phyloP scores from a whole-genome alignment of 2,329 filamentous ascomycete genomes.

The Colletotrichum aenigma region DNA sequence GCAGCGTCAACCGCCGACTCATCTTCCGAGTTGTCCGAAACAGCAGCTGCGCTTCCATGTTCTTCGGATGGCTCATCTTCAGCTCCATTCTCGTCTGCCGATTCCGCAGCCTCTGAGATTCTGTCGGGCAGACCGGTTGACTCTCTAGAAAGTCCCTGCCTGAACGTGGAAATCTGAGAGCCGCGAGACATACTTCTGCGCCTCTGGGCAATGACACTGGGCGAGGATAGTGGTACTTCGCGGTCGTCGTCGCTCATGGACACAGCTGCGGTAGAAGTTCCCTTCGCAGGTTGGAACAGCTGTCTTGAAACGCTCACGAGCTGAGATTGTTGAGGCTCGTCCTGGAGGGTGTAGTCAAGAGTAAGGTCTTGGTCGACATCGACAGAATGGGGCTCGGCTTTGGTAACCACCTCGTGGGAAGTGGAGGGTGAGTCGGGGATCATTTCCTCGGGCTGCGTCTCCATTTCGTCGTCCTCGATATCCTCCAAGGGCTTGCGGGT shows the following conservation, averaged over 20 bases:
- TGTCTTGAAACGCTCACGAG: constrained; percentile 1
- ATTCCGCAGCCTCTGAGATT: background rate
- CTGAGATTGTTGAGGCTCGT: background rate
- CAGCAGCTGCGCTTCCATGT: background rate
- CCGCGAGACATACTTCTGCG: constrained; percentile 17
- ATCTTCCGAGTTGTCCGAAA: background rate
- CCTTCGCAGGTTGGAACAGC: background rate
- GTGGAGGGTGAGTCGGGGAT: background rate
- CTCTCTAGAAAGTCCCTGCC: background rate
- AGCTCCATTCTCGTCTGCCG: background rate
- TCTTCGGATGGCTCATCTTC: background rate
- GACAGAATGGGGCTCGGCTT: background rate
- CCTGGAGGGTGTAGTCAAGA: background rate
- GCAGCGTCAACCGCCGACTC: background rate
- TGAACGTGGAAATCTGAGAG: constrained; percentile 10
- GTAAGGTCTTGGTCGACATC: background rate
- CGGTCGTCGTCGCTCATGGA: background rate
- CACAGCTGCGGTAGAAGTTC: background rate
- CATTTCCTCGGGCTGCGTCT: background rate
- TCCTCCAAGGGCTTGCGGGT: background rate
- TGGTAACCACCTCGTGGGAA: background rate
- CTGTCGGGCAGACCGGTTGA: background rate
- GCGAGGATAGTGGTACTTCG: background rate
- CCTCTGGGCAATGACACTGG: constrained; percentile 8
- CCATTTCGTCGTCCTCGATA: constrained; percentile 1